Evolutionary conservation across 148 eudicot species (phyloP), one percentile per base, ranked within the genome.

Genomic region (Cornus controversa): DNA sequence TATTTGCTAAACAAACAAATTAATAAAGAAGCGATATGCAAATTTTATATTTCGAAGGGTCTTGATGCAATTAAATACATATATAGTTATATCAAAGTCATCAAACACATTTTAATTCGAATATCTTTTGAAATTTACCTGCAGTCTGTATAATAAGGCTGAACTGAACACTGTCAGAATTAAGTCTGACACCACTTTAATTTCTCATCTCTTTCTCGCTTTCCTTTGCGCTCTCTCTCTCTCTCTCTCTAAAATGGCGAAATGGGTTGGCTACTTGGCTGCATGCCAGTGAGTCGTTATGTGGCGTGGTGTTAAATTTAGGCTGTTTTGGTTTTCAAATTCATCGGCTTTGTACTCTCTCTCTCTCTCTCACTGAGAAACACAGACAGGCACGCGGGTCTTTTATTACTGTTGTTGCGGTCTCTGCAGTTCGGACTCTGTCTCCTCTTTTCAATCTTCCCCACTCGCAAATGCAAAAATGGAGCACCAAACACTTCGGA

Each of bases 231-330:
- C 8, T 8, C 67, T 8, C 25, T 23, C 16, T 29, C 8, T 29
- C 8, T 67, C 40, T 67, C 37, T 67, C 22, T 67, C 22, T 15
- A 6, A 3, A 3, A 14, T 16, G 70, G 70, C 40, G 40, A 67
- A 20, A 29, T 67, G 57, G 70, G 70, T 67, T 67, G 40, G 20
- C 22, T 29, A 42, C 70, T 67, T 67, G 40, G 20, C 22, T 29
- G 70, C 70, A 67, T 67, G 70, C 70, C 70, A 26, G 70, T 13
- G 70, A 27, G 20, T 67, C 16, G 6, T 67, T 15, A 14, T 67
- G 40, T 50, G 57, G 57, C 57, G 28, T 13, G 9, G 0, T 65
- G 67, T 25, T 23, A 8, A 23, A 7, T 65, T 26, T 13, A 24
- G 67, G 67, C 67, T 2, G 29, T 65, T 24, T 24, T 28, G 7